Evolutionary conservation across 1,139 yeast species (phyloP), one percentile per base, ranked within the genome.

Genomic region (Pichia inconspicua): DNA sequence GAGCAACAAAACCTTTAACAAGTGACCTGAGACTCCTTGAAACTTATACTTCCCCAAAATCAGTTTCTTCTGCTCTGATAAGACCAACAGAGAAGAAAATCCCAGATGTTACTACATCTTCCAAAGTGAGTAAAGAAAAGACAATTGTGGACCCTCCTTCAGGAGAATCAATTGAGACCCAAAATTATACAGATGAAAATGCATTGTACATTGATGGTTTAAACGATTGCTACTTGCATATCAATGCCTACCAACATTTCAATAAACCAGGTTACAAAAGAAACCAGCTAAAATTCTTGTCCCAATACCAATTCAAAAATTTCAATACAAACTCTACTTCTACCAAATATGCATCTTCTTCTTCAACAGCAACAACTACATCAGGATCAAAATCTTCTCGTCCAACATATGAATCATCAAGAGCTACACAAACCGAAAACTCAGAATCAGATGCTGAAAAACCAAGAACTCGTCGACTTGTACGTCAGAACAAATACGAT

Each of bases 381-480:
- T 5, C 22, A 22, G 22, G 22, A 15, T 48, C 41, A 27, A 46
- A 50, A 43, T 51, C 60, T 4, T 55, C 51, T 43, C 55, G 49
- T 19, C 53, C 51, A 50, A 58, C 62, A 58, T 63, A 62, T 56
- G 62, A 60, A 55, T 69, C 67, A 54, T 58, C 62, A 5, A 52
- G 38, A 25, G 22, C 41, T 9, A 64, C 62, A 27, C 48, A 55
- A 14, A 41, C 41, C 30, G 62, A 66, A 42, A 74, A 80, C 84
- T 64, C 68, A 40, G 76, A 73, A 50, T 55, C 66, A 4, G 62
- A 62, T 28, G 55, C 59, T 30, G 81, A 76, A 46, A 72, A 78
- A 58, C 74, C 80, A 37, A 74, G 85, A 66, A 80, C 86, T 2
- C 74, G 86, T 67, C 71, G 83, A 57, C 65, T 72, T 28, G 74